These are phyloP conservation scores for Tieghemostelium lacteum DNA, from an alignment of 78 protist genomes.

Conservation along the genomic window DNA sequence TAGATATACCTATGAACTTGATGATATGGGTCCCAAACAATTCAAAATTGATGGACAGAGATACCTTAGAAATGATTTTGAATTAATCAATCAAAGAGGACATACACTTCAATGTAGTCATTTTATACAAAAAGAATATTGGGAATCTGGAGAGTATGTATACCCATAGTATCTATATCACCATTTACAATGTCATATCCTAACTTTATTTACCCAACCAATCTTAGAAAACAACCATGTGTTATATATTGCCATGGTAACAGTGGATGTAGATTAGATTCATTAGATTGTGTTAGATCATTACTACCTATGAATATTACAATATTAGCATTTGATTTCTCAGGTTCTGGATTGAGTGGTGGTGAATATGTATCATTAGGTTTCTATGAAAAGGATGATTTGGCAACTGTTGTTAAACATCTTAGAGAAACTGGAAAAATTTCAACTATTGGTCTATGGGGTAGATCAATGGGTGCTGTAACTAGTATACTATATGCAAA, in stretches of 20 bases:
- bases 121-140: slow-evolving; percentile 67
- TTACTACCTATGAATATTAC: slow-evolving; percentile 75
- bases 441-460: slow-evolving; percentile 87
- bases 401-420: slow-evolving; percentile 60
- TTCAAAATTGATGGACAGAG: slow-evolving; percentile 41
- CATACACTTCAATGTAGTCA: slow-evolving; percentile 75
- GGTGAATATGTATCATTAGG: slow-evolving; percentile 90
- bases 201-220: not conserved
- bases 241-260: slow-evolving; percentile 87
- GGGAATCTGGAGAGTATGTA: slow-evolving; percentile 46
- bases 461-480: slow-evolving; percentile 88
- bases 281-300: slow-evolving; percentile 68
- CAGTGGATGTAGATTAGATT: slow-evolving; percentile 83
- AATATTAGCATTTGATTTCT: slow-evolving; percentile 84
- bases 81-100: slow-evolving; percentile 52
- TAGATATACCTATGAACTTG: slow-evolving; percentile 30
- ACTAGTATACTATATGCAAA: slow-evolving; percentile 76
- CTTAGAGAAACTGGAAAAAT: slow-evolving; percentile 52
- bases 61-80: slow-evolving; percentile 76
- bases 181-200: not conserved
- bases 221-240: slow-evolving; percentile 70
- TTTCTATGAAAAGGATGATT: slow-evolving; percentile 81
- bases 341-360: slow-evolving; percentile 84
- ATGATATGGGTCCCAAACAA: slow-evolving; percentile 75
- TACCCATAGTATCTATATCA: not conserved